phyloP scores from a whole-genome alignment of 2,329 filamentous ascomycete genomes.

The Periconia sp. region DNA sequence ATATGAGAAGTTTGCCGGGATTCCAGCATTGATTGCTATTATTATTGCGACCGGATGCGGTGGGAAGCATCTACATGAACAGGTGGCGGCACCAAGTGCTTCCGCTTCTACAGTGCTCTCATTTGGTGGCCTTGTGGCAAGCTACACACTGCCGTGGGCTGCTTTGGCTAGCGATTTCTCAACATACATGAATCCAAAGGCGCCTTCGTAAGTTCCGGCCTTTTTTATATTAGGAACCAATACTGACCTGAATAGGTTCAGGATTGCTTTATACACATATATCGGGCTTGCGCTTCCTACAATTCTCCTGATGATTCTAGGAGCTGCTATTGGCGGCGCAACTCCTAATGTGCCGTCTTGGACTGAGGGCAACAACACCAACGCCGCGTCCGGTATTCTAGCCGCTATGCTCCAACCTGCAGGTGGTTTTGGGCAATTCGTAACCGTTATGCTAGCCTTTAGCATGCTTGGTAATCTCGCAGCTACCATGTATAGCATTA shows the following conservation, averaged over 20 bases:
- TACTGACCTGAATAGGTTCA: constrained; percentile 15
- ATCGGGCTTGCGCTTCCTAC: constrained; percentile 62
- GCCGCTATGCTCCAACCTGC: constrained; percentile 64
- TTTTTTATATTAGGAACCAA: neutral
- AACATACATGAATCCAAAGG: constrained; percentile 65
- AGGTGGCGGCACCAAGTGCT: constrained; percentile 56
- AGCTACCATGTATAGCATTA: constrained; percentile 66
- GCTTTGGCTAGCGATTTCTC: constrained; percentile 65
- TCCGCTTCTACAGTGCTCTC: too few species aligned
- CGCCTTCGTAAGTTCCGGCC: constrained; percentile 58
- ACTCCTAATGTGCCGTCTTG: constrained; percentile 61
- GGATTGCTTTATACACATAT: constrained; percentile 64
- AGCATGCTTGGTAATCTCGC: constrained; percentile 64
- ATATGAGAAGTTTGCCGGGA: constrained; percentile 65
- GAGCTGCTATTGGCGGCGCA: constrained; percentile 68
- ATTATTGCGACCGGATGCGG: constrained; percentile 63
- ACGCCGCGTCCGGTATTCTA: constrained; percentile 64
- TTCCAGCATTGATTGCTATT: constrained; percentile 62
- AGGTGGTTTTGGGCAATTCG: constrained; percentile 67
- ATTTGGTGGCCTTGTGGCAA: constrained; percentile 68
- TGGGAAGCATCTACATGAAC: constrained; percentile 56
- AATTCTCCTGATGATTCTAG: constrained; percentile 66
- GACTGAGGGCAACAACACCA: constrained; percentile 59
- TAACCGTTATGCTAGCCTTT: constrained; percentile 63
- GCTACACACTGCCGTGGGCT: constrained; percentile 68